Evolutionary conservation across 768 basidiomycete genomes (phyloP).

Genomic region (Tylopilus rubrobrunneus): DNA sequence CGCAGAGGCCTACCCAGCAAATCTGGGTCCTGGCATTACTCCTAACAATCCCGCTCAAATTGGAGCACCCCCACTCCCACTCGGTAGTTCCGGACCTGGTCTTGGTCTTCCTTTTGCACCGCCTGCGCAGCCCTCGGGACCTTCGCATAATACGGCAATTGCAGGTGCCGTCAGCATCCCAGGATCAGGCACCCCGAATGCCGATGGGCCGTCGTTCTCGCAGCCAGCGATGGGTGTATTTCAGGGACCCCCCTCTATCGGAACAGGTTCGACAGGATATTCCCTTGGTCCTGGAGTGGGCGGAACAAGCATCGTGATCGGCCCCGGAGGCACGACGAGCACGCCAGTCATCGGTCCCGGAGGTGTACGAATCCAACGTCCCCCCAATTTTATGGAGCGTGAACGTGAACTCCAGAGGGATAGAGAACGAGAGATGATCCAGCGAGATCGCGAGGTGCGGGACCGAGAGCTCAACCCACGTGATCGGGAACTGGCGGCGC

Average conservation of each 20-base stretch:
- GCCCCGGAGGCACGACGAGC: conserved; percentile 23
- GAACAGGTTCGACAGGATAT: conserved; percentile 17
- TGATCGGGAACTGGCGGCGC: conserved; percentile 19
- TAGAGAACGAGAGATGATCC: conserved; percentile 26
- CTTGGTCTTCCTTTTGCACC: background rate
- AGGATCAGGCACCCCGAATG: conserved; percentile 11
- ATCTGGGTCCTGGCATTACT: conserved; percentile 11
- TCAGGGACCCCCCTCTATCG: conserved; percentile 22
- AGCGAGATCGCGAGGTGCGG: conserved; percentile 27
- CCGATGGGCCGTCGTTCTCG: conserved; percentile 17
- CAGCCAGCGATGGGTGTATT: conserved; percentile 29
- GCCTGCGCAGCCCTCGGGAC: background rate
- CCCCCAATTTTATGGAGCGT: conserved; percentile 32
- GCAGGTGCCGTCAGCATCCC: conserved; percentile 4
- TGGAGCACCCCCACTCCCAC: conserved; percentile 3
- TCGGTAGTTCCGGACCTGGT: conserved; percentile 9
- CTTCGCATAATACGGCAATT: conserved; percentile 10
- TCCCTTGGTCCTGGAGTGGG: conserved; percentile 17
- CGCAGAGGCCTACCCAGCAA: conserved; percentile 15
- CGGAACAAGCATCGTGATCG: conserved; percentile 24
- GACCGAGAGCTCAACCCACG: conserved; percentile 20
- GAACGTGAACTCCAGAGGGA: conserved; percentile 21
- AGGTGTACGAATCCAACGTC: conserved; percentile 21
- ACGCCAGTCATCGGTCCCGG: conserved; percentile 14
- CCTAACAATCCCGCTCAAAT: conserved; percentile 7